Percentiles rank a stretch among this genome's conserved stretches.
These are phyloP conservation scores for Stagonosporopsis chrysanthemi DNA, from an alignment of 2,329 filamentous ascomycete species.

Conservation along the genomic window DNA sequence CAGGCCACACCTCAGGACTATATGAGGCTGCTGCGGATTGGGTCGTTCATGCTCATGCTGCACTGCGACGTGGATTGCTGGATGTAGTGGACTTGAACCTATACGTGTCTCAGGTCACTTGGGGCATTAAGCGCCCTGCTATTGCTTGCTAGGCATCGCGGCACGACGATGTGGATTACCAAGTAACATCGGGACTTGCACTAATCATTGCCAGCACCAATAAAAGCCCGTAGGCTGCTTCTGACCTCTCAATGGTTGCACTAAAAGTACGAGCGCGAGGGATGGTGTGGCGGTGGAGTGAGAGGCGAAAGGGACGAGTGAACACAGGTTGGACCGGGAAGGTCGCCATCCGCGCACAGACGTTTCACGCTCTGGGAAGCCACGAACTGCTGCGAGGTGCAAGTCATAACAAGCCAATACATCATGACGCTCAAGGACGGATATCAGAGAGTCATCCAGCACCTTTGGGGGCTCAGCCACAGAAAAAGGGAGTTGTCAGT, in stretches of 20 bases:
- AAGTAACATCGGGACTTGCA: conserved; percentile 5
- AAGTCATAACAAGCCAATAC: conserved; percentile 3
- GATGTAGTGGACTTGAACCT: conserved; percentile 38
- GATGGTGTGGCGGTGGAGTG: conserved; percentile 13
- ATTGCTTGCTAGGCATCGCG: conserved; percentile 9
- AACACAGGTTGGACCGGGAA: conserved; percentile 18
- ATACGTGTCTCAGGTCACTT: conserved; percentile 35
- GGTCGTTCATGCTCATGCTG: conserved; percentile 35
- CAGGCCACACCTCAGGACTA: conserved; percentile 43
- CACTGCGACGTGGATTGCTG: conserved; percentile 40
- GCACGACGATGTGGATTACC: neutral
- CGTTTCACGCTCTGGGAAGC: conserved; percentile 4
- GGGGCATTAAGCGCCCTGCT: conserved; percentile 34
- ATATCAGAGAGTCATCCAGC: too few species aligned
- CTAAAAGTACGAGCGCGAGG: neutral
- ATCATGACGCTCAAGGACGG: neutral
- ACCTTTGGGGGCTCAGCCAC: neutral
- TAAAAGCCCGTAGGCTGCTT: conserved; percentile 2
- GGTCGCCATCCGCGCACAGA: conserved; percentile 22
- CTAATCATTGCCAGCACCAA: conserved; percentile 19
- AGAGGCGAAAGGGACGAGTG: conserved; percentile 6
- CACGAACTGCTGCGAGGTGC: conserved; percentile 5
- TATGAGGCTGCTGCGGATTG: conserved; percentile 35
- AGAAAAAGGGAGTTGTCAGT: neutral
- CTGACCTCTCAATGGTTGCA: conserved; percentile 9